Base-by-base conservation (phyloP, 164 flowering plant genomes). In the Vitis rotundifolia region DNA sequence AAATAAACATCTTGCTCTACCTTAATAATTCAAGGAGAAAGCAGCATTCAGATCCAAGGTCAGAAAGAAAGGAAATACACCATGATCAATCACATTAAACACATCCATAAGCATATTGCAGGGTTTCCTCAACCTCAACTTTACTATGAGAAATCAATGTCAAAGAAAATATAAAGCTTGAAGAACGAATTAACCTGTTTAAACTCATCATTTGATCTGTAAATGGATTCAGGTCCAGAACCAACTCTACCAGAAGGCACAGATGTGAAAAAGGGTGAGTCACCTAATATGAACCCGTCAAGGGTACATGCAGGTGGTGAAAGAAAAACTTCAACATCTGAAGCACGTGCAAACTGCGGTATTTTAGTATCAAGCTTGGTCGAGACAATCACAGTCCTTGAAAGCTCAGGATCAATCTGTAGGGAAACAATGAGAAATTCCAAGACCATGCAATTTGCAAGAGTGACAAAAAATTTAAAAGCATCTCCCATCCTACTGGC, bases 211-310 rank as follows among this genome's bases (percentile, higher is more conserved):
- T 94, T 88, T 48, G 99, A 88, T 71, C 85, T 80, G 74, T 84
- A 94, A 63, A 94, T 87, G 47, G 91, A 84, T 76, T 89, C 97
- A 76, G 73, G 92, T 19, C 89, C 97, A 73, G 85, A 73, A 67
- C 99, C 99, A 75, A 95, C 99, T 82, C 99, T 89, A 82, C 98
- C 98, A 61, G 98, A 94, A 61, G 98, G 98, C 69, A 95, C 99
- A 50, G 99, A 95, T 5, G 99, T 95, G 75, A 95, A 95, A 75
- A 95, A 95, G 5, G 99, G 99, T 12, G 97, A 89, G 72, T 87
- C 94, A 6, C 99, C 99, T 73, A 95, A 79, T 73, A 92, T 85
- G 84, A 87, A 89, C 47, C 96, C 94, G 77, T 95, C 97, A 73
- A 95, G 91, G 15, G 92, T 80, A 79, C 84, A 79, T 58, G 91